These are phyloP conservation scores for Colletotrichum spaethianum DNA, from an alignment of 2,329 filamentous ascomycete genomes.

Conservation along the genomic window DNA sequence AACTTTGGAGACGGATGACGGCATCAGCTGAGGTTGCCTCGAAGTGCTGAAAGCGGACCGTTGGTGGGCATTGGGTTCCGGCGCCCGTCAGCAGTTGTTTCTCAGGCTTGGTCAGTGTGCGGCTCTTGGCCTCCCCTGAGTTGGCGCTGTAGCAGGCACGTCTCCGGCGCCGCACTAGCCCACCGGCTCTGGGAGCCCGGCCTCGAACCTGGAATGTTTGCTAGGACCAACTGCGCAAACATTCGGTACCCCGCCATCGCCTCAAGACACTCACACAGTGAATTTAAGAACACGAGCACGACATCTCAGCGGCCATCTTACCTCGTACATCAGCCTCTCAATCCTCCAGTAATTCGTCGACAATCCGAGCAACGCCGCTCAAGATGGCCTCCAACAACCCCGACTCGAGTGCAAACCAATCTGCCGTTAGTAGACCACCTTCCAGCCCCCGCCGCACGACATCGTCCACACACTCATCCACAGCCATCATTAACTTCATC, in stretches of 20 bases:
- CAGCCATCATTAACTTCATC: too few species aligned
- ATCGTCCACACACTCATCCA: not conserved
- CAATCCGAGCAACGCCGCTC: not conserved
- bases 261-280: not conserved
- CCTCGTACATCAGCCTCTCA: not conserved
- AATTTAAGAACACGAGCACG: not conserved
- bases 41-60: constrained; percentile 17
- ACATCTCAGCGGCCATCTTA: not conserved
- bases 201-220: not conserved
- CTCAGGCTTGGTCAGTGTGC: not conserved
- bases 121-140: not conserved
- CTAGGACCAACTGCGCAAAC: constrained; percentile 9
- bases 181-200: not conserved
- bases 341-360: not conserved
- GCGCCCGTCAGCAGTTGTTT: not conserved
- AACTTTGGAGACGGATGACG: constrained; percentile 19
- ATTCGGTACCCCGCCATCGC: constrained; percentile 8
- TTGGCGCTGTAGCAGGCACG: not conserved
- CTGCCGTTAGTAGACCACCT: constrained; percentile 50
- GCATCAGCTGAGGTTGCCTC: constrained; percentile 14
- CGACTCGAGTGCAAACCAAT: constrained; percentile 52
- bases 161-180: constrained; percentile 4
- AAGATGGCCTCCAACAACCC: constrained; percentile 57
- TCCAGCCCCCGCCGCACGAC: not conserved
- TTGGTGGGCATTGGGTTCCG: constrained; percentile 16